Base-by-base conservation (phyloP, 1,139 yeast genomes). In the Yamadazyma sp. region DNA sequence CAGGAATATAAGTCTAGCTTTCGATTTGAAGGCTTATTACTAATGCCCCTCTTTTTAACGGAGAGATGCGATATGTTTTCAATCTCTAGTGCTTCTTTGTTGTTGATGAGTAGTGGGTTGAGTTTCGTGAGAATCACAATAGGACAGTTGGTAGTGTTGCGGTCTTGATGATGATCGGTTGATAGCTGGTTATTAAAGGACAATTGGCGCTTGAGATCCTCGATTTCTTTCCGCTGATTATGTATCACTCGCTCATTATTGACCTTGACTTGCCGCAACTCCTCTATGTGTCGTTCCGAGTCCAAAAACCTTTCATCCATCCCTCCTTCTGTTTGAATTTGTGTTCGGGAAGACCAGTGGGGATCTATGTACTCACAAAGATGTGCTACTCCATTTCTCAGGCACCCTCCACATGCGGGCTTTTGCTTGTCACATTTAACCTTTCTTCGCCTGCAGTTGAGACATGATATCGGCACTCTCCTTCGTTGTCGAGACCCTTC, bases 391-490 rank as follows among this genome's bases (percentile, higher is more conserved):
- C 71, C 70, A 43, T 70, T 67, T 40, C 59, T 59, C 3, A 61
- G 54, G 53, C 77, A 71, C 7, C 74, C 75, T 2, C 71, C 62
- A 49, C 77, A 71, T 2, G 67, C 55, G 2, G 77, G 77, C 39
- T 59, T 57, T 20, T 47, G 62, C 42, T 69, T 68, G 46, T 70
- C 76, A 54, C 77, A 71, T 41, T 67, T 68, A 43, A 71, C 76
- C 50, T 71, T 70, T 21, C 77, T 47, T 41, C 64, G 62, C 42
- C 70, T 61, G 48, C 77, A 71, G 39, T 67, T 63, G 28, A 68
- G 52, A 44, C 77, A 71, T 23, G 73, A 59, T 18, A 70, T 51
- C 1, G 77, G 76, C 0, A 64, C 72, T 35, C 77, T 54, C 35
- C 59, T 59, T 34, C 74, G 22, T 23, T 18, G 31, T 18, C 31